Percentiles rank a stretch among this genome's conserved stretches.
Evolutionary conservation across 1,284 basidiomycete genomes (phyloP).

Genomic region (Apiotrichum veenhuisii): DNA sequence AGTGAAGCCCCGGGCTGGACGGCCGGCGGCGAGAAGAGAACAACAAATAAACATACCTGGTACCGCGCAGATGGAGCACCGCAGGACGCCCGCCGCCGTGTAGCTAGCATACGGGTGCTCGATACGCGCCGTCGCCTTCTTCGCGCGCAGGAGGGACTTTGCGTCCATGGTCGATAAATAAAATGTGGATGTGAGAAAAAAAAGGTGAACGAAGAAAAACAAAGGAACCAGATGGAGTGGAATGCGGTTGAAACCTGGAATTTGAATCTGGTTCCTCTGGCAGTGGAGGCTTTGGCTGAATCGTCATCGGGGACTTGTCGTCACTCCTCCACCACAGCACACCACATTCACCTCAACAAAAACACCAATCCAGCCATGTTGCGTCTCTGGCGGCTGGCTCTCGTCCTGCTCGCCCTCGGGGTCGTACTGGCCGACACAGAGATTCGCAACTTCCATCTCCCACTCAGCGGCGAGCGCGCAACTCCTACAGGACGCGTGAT

Average conservation of each 20-base stretch:
- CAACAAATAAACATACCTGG: conserved; percentile 34
- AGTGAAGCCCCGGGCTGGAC: no score
- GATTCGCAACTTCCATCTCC: conserved; percentile 38
- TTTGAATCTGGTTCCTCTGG: no score
- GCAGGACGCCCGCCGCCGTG: conserved; percentile 36
- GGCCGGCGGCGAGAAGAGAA: no score
- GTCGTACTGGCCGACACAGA: conserved; percentile 35
- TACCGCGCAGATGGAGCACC: conserved; percentile 47
- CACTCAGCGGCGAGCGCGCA: conserved; percentile 8
- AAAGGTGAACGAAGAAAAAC: background rate
- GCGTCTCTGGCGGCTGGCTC: background rate
- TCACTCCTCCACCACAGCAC: background rate
- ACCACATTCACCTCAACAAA: background rate
- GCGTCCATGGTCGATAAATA: conserved; percentile 50
- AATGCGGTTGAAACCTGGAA: no score
- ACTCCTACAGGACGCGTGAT: background rate
- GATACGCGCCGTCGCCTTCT: conserved; percentile 45
- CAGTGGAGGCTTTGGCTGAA: background rate
- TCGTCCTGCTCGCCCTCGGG: background rate
- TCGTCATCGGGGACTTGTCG: background rate
- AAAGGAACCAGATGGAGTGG: background rate
- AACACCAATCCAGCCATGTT: background rate
- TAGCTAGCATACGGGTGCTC: conserved; percentile 46
- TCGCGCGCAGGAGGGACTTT: conserved; percentile 45
- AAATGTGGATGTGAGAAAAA: background rate